Evolutionary conservation across 768 basidiomycete genomes (phyloP), one percentile per base, ranked within the genome.

Genomic region (Russula ochroleuca): DNA sequence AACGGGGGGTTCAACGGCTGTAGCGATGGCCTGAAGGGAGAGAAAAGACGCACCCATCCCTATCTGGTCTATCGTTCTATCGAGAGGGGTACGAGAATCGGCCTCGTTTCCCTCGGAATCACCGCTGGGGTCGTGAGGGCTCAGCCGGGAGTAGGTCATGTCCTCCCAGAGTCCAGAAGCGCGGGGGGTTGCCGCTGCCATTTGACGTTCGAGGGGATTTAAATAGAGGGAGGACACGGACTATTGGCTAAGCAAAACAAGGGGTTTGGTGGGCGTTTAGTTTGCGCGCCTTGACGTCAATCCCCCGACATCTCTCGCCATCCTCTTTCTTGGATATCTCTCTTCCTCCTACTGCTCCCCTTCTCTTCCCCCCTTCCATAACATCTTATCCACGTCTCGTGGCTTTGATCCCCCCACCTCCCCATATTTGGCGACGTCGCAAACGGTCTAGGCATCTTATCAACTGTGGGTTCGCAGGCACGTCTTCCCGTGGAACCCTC

Each of bases 1-100:
- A 11, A 21, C n/a, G n/a, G n/a, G n/a, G n/a, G n/a, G n/a, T n/a
- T 10, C 10, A 45, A 21, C 3, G 17, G 41, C 17, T 3, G 19
- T 21, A n/a, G 43, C 9, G 8, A 21, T 9, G 43, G 9, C 8
- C 19, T 8, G 3, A 10, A 9, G 43, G 10, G 43, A 11, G 43
- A 35, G 14, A 9, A n/a, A 47, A 6, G 7, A 72, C 79, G 59
- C 62, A 72, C 91, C 92, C 92, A 96, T 92, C 33, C 92, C 93
- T 70, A 95, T 94, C 45, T 85, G 81, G 71, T 94, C 92, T 74
- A 95, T 92, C 1, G 93, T 94, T 70, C 79, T 88, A 75, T 95
- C 93, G 31, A 95, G 79, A 69, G 78, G 77, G 0, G 76, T 77
- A 35, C 78, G 69, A 31, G 61, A 68, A 59, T 77, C 77, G 75